phyloP scores from a whole-genome alignment of 345 rosid genomes.

The Tarenaya hassleriana region DNA sequence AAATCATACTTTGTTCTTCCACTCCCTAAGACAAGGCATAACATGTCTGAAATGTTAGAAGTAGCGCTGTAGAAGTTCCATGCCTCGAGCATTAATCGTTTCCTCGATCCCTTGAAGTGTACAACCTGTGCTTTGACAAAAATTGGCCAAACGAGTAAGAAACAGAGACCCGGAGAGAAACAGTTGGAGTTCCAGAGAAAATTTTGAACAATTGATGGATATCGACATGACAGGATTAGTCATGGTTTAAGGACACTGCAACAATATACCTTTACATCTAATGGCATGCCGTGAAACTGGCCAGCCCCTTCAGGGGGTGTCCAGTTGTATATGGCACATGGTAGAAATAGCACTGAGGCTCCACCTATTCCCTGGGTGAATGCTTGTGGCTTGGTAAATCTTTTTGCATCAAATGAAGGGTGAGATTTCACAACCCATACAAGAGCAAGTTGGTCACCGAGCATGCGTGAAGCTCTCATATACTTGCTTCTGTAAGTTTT shows the following conservation, averaged over 20 bases:
- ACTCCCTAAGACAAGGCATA: constrained; percentile 74
- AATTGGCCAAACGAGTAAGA: not conserved
- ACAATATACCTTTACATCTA: constrained; percentile 70
- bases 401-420: constrained; percentile 51
- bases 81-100: constrained; percentile 92
- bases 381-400: constrained; percentile 56
- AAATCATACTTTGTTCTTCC: constrained; percentile 96
- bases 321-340: constrained; percentile 83
- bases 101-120: constrained; percentile 96
- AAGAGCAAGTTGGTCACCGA: constrained; percentile 90
- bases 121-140: constrained; percentile 53
- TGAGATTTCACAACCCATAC: constrained; percentile 61
- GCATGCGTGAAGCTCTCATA: constrained; percentile 83
- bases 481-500: constrained; percentile 61
- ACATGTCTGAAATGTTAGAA: constrained; percentile 54
- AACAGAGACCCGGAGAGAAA: not conserved
- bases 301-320: constrained; percentile 99
- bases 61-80: constrained; percentile 66
- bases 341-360: constrained; percentile 67
- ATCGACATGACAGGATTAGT: not conserved
- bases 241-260: constrained; percentile 1
- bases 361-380: constrained; percentile 52
- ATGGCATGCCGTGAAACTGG: constrained; percentile 96
- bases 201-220: not conserved
- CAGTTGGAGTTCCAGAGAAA: not conserved